Evolutionary conservation across 805 yeast genomes (phyloP), one percentile per base, ranked within the genome.

Genomic region (Candida corydali): DNA sequence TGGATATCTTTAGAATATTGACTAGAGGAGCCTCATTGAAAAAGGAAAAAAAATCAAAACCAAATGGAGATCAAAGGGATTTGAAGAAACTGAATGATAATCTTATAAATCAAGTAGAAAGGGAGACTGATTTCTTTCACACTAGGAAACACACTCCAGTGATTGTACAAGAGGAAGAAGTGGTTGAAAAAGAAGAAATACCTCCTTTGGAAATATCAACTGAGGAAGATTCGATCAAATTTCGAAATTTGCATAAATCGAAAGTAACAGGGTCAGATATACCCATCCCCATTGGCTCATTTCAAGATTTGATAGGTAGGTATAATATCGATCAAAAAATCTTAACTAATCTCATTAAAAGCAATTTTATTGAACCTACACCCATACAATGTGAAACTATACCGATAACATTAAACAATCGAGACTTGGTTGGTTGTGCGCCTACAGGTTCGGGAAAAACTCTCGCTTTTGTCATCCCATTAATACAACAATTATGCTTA

Each of bases 381-480:
- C 81, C 97, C 3, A 86, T 93, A 49, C 99, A 93, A 62, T 76
- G 87, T 43, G 97, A 93, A 58, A 78, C 88, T 2, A 80, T 93
- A 28, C 97, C 98, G 2, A 66, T 78, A 8, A 61, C 86, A 10
- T 61, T 87, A 36, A 70, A 76, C 36, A 73, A 69, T 19, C 75
- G 95, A 41, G 97, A 91, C 54, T 56, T 93, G 23, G 68, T 93
- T 29, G 95, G 95, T 1, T 86, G 96, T 70, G 97, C 98, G 0
- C 98, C 98, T 32, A 93, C 98, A 1, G 98, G 98, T 49, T 87
- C 97, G 4, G 98, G 98, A 69, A 93, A 93, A 57, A 93, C 98
- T 0, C 67, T 93, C 33, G 95, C 97, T 20, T 93, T 84, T 54
- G 64, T 86, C 39, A 76, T 88, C 12, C 98, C 99, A 3, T 50